Base-by-base conservation (phyloP, 805 yeast species). In the Danielia oregonensis region DNA sequence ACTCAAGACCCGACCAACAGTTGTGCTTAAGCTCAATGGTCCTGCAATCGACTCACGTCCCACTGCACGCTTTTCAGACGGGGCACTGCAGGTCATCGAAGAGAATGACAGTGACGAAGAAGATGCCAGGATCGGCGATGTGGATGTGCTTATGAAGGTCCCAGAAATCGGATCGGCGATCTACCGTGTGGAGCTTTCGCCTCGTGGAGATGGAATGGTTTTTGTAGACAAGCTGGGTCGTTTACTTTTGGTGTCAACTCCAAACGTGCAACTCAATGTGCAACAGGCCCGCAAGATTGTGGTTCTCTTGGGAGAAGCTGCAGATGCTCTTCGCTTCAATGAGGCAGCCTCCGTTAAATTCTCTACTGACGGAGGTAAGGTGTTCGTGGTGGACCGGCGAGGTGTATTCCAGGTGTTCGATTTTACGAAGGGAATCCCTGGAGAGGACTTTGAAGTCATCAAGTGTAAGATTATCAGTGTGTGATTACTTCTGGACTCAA, bases 151-250 rank as follows among this genome's bases (percentile, higher is more conserved):
- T 9, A 59, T 80, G 52, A 73, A 80, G 44, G 63, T 88, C 11
- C 85, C 82, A 36, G 95, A 89, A 49, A 73, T 89, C 11, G 97
- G 97, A 0, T 75, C 84, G 2, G 68, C 77, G 5, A 83, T 88
- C 37, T 95, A 89, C 54, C 68, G 70, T 29, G 76, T 82, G 37
- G 79, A 81, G 15, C 71, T 85, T 1, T 84, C 94, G 3, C 96
- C 96, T 1, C 65, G 95, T 15, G 89, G 93, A 19, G 95, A 88
- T 52, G 82, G 93, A 0, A 69, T 87, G 18, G 95, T 91, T 2
- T 82, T 85, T 46, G 59, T 88, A 14, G 93, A 84, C 52, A 76
- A 85, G 40, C 78, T 78, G 36, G 97, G 97, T 0, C 65, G 76
- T 1, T 79, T 88, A 0, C 86, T 75, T 47, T 64, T 87, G 25